These are phyloP conservation scores for Fonsecaea multimorphosa DNA, from an alignment of 2,329 filamentous ascomycete species.

Conservation along the genomic window DNA sequence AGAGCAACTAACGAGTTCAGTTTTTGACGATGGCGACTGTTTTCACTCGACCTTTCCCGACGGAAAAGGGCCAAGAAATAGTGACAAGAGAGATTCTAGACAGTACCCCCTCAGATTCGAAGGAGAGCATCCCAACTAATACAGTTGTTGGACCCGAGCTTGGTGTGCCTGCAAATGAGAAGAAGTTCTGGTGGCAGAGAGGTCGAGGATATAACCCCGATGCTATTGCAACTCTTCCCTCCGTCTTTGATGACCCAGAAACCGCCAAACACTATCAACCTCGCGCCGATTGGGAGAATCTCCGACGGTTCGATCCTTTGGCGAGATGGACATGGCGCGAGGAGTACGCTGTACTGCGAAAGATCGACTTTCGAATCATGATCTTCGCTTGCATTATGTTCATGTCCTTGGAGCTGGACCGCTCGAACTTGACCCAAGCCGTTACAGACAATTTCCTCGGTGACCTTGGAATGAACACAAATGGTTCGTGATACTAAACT, in stretches of 20 bases:
- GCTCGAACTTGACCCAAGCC: slow-evolving; percentile 67
- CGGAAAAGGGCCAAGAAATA: neutral
- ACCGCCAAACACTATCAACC: slow-evolving; percentile 46
- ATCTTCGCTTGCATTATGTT: slow-evolving; percentile 58
- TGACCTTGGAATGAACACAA: slow-evolving; percentile 56
- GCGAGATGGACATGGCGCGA: slow-evolving; percentile 44
- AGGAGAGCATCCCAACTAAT: slow-evolving; percentile 10
- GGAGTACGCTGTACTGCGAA: slow-evolving; percentile 29
- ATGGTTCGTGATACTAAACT: slow-evolving; percentile 41
- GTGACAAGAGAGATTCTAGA: neutral
- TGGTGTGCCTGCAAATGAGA: slow-evolving; percentile 36
- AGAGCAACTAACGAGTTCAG: neutral
- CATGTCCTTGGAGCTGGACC: slow-evolving; percentile 68
- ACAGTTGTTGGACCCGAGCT: slow-evolving; percentile 25
- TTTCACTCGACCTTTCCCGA: neutral
- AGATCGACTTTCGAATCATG: slow-evolving; percentile 43
- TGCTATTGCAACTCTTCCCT: slow-evolving; percentile 47
- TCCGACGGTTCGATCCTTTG: slow-evolving; percentile 45
- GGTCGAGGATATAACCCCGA: slow-evolving; percentile 39
- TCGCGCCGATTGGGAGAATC: slow-evolving; percentile 47
- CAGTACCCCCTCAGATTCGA: slow-evolving; percentile 12
- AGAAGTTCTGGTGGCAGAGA: slow-evolving; percentile 44
- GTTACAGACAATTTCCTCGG: slow-evolving; percentile 66
- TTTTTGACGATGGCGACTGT: slow-evolving; percentile 2
- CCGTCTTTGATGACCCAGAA: slow-evolving; percentile 55